Conservation (phyloP, 495 filamentous ascomycete species). For the Cairneyella variabilis region DNA sequence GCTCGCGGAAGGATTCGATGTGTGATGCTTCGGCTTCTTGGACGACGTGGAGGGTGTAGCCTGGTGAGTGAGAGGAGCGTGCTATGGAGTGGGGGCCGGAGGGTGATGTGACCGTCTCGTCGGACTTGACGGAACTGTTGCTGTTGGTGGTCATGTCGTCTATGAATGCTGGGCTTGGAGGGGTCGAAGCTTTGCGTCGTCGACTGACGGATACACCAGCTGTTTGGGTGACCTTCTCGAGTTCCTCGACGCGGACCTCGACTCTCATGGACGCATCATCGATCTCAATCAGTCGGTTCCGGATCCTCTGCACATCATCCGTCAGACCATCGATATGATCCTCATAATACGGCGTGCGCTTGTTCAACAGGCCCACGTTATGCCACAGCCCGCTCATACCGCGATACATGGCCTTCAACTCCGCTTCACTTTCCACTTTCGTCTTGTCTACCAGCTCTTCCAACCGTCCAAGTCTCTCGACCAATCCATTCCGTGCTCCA, state of each 20-base stretch:
- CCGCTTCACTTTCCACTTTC: conserved; percentile 41
- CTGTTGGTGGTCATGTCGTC: conserved; percentile 8
- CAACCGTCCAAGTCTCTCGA: conserved; percentile 41
- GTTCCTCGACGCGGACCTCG: conserved; percentile 47
- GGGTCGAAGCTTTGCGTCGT: conserved; percentile 28
- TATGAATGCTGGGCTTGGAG: conserved; percentile 20
- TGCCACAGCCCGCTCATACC: conserved; percentile 48
- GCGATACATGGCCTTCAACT: conserved; percentile 46
- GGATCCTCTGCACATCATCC: conserved; percentile 38
- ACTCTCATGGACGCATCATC: conserved; percentile 46
- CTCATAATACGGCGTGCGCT: conserved; percentile 36
- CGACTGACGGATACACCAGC: conserved; percentile 20
- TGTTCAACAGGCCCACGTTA: conserved; percentile 42
- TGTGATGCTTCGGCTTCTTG: conserved; percentile 9
- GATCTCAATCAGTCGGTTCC: conserved; percentile 41
- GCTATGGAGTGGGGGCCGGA: too few relatives aligned
- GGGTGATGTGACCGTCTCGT: conserved; percentile 18
- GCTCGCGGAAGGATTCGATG: conserved; percentile 18
- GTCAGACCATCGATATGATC: conserved; percentile 41
- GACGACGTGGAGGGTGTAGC: conserved; percentile 6
- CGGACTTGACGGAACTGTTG: conserved; percentile 20
- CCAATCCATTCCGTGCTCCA: conserved; percentile 32
- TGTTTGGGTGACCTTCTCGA: conserved; percentile 31
- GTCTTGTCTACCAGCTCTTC: conserved; percentile 50
- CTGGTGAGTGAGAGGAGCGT: not conserved